Percentiles rank a stretch among this genome's conserved stretches.
Evolutionary conservation across 345 rosid genomes (phyloP).

Genomic region (Psidium guajava): DNA sequence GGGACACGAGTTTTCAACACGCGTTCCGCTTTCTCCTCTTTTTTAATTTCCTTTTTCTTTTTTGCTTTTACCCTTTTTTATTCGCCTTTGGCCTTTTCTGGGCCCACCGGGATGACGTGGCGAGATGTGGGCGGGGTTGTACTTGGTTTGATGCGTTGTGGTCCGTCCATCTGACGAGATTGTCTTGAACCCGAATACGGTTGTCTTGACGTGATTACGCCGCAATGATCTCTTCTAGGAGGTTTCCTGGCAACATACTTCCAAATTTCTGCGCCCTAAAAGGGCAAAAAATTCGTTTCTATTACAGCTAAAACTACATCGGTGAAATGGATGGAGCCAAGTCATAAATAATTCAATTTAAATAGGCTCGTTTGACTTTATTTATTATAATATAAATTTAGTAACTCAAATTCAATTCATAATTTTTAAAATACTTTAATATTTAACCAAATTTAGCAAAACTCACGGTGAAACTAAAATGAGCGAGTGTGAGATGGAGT

Average conservation of each 20-base stretch:
- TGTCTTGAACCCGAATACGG: background rate
- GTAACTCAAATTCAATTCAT: no score
- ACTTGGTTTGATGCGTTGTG: background rate
- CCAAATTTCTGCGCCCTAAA: background rate
- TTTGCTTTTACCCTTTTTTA: background rate
- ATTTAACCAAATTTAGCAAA: no score
- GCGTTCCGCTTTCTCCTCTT: background rate
- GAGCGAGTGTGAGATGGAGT: no score
- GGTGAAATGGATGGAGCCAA: no score
- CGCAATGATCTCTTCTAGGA: background rate
- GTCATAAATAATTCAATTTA: no score
- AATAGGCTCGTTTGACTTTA: accelerated
- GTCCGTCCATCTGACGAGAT: background rate
- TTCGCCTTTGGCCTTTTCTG: background rate
- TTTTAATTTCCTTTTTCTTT: background rate
- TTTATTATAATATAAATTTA: no score
- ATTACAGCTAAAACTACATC: background rate
- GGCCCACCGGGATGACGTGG: background rate
- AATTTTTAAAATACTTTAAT: no score
- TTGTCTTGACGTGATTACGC: background rate
- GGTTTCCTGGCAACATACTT: background rate
- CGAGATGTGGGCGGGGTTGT: background rate
- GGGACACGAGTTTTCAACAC: background rate
- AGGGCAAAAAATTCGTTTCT: background rate
- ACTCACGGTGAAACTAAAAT: no score